Conservation (phyloP, 306 rosid species). For the Gastrolobium bilobum region DNA sequence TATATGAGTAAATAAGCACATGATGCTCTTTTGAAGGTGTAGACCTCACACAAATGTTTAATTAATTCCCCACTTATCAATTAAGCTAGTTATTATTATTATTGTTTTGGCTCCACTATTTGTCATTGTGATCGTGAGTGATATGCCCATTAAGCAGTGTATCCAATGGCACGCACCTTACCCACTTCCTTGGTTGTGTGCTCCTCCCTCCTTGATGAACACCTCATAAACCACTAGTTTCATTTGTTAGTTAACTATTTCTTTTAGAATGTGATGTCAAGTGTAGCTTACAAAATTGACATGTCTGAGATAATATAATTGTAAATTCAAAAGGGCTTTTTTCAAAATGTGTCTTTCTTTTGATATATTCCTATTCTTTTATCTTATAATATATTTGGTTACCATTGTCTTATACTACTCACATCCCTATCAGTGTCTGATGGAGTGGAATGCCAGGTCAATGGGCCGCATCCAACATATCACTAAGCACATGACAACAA, state of each 20-base stretch:
- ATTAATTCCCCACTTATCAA: constrained; percentile 29
- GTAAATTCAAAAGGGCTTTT: constrained; percentile 49
- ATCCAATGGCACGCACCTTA: constrained; percentile 59
- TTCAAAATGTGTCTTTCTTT: constrained; percentile 57
- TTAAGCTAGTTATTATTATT: not conserved
- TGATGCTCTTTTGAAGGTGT: not conserved
- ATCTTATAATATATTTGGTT: constrained; percentile 48
- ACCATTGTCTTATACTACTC: constrained; percentile 71
- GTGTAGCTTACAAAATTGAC: constrained; percentile 64
- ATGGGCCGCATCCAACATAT: constrained; percentile 54
- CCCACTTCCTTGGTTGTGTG: constrained; percentile 64
- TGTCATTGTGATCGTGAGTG: constrained; percentile 58
- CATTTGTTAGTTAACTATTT: constrained; percentile 45
- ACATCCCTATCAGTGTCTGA: constrained; percentile 63
- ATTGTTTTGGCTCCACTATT: constrained; percentile 49
- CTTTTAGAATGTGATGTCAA: constrained; percentile 73
- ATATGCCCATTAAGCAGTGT: constrained; percentile 62
- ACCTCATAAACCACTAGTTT: constrained; percentile 63
- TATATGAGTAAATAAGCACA: constrained; percentile 31
- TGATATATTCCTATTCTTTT: constrained; percentile 45
- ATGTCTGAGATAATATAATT: constrained; percentile 54
- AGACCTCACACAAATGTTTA: constrained; percentile 13
- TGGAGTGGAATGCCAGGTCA: constrained; percentile 82
- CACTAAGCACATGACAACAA: constrained; percentile 45
- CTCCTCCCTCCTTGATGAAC: constrained; percentile 50